phyloP scores from a whole-genome alignment of 208 protist genomes.

The Trypanosomatidae sp. region DNA sequence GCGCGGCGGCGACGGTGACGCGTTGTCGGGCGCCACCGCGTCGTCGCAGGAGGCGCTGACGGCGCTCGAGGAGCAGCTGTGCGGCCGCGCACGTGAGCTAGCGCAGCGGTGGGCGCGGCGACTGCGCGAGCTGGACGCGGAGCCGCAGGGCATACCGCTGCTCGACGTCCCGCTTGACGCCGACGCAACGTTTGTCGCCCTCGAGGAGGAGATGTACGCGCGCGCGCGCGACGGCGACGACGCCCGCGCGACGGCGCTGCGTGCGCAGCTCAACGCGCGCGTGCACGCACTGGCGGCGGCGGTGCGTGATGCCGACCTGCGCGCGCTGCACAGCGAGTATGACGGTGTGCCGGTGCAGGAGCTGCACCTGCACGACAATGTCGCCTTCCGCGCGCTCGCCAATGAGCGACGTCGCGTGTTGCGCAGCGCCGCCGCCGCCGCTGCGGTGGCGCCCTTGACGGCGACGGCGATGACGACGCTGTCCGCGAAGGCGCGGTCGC shows the following conservation, averaged over 20 bases:
- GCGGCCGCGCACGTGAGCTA: slow-evolving; percentile 14
- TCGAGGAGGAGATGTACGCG: slow-evolving; percentile 19
- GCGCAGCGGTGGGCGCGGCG: slow-evolving; percentile 6
- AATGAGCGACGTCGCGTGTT: slow-evolving; percentile 14
- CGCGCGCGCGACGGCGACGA: slow-evolving; percentile 2
- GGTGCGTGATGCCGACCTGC: slow-evolving; percentile 30
- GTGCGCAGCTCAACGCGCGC: slow-evolving; percentile 31
- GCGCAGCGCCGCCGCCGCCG: too few relatives aligned
- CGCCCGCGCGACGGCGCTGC: slow-evolving; percentile 10
- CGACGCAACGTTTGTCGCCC: slow-evolving; percentile 14
- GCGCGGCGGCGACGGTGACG: slow-evolving; percentile 4
- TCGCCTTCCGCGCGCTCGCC: slow-evolving; percentile 27
- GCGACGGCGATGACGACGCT: not conserved
- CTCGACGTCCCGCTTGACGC: slow-evolving; percentile 14
- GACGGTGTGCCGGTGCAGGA: slow-evolving; percentile 40
- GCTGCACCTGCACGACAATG: slow-evolving; percentile 44
- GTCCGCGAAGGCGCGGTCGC: not conserved
- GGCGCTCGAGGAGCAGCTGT: slow-evolving; percentile 23
- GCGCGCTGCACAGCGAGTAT: slow-evolving; percentile 17
- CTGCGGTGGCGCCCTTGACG: not conserved
- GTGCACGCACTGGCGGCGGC: slow-evolving; percentile 59
- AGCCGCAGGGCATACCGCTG: slow-evolving; percentile 24
- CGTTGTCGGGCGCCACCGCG: slow-evolving; percentile 2
- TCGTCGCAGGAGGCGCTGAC: slow-evolving; percentile 5
- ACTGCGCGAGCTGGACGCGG: not conserved